Evolutionary conservation across 1,284 basidiomycete species (phyloP), one percentile per base, ranked within the genome.

Genomic region (Heterobasidion occidentale): DNA sequence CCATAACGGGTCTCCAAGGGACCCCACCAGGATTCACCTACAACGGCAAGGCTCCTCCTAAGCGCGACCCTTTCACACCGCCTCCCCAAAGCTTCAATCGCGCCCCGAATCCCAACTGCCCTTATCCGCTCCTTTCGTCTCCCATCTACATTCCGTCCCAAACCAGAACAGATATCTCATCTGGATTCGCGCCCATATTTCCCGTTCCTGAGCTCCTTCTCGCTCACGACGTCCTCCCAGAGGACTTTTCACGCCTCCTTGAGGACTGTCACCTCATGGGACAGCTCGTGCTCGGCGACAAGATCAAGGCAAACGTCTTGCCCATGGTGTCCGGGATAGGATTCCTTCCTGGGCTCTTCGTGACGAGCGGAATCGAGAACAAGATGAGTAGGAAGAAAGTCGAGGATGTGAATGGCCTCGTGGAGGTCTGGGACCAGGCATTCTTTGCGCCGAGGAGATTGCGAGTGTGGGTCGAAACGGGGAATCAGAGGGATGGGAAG

Each of bases 201-300:
- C 53, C 53, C 12, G 14, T 15, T 12, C 53, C 53, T 8, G 46
- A 19, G 20, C 33, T 35, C 45, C 53, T 54, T 12, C 17, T 47
- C 14, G 53, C 46, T 20, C 53, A 54, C 46, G 53, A 54, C 36
- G 53, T 54, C 14, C 53, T 20, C 45, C 53, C 53, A 15, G 53
- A 17, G 17, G 53, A 54, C 44, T 27, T 54, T 35, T 33, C 53
- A n/a, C 53, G 53, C 45, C 46, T 54, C 20, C 53, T 54, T 11
- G 53, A 54, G 36, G 53, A 54, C 53, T 54, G 53, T 35, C 53
- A 54, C 20, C 53, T 54, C 15, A 15, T 54, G 27, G 53, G 53
- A 27, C 45, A 54, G 46, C 35, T 54, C 17, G 17, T 19, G 7
- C 33, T 20, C 33, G 34, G 9, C n/a, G 27, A 54, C 19, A 17